phyloP scores from a whole-genome alignment of 163 green algal species.

The Scenedesmus sp. region DNA sequence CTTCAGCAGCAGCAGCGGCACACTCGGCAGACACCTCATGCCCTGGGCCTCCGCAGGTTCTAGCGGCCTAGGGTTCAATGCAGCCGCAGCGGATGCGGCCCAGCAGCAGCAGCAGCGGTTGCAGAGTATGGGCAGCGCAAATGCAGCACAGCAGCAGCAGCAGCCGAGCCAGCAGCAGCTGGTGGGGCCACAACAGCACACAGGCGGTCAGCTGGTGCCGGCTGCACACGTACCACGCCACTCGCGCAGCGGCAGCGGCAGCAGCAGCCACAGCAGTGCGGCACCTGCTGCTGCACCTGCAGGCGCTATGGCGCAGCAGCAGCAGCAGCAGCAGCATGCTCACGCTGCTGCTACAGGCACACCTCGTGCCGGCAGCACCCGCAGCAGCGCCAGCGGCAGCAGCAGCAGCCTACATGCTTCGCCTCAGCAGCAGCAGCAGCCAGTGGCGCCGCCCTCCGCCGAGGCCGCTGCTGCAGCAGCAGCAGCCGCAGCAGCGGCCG shows the following conservation, averaged over 20 bases:
- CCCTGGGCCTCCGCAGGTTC: conserved; percentile 38
- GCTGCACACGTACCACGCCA: neutral
- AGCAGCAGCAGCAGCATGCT: conserved; percentile 9
- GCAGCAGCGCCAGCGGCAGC: conserved; percentile 18
- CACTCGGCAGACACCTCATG: conserved; percentile 26
- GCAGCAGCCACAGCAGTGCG: conserved; percentile 23
- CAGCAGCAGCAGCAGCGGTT: neutral
- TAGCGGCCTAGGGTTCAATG: neutral
- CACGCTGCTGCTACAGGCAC: neutral
- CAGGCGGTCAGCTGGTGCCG: neutral
- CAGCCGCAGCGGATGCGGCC: neutral
- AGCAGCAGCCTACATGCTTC: neutral
- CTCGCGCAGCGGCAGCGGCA: neutral
- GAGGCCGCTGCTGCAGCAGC: neutral
- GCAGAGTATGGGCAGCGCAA: neutral
- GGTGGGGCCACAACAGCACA: neutral
- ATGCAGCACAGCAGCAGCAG: conserved; percentile 13
- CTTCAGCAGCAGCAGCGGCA: conserved; percentile 11
- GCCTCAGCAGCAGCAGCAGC: neutral
- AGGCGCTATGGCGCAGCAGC: neutral
- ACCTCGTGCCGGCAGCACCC: neutral
- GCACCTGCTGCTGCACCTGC: neutral
- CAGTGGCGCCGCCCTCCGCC: neutral
- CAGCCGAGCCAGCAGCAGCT: conserved; percentile 15
- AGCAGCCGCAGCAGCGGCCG: conserved; percentile 7